Base-by-base conservation (phyloP, 176 grass and related monocot genomes). In the Hyparrhenia diplandra region DNA sequence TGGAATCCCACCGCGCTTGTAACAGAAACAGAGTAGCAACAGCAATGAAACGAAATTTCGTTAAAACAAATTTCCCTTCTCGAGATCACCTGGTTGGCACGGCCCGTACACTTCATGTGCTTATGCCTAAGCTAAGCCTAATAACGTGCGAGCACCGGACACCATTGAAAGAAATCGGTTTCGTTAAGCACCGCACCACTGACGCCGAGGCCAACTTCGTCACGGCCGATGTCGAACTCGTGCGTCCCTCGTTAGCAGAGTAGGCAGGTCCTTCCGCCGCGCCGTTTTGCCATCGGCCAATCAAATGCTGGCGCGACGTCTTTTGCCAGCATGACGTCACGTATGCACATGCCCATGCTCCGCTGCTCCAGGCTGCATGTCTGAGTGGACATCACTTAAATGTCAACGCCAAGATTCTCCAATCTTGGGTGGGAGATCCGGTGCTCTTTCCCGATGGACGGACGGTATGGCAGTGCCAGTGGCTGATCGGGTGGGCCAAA, bases 281-380 rank as follows among this genome's bases (percentile, higher is more conserved):
- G 20, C 25, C 9, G n/a, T 49, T 35, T 25, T 5, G 1, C 10
- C 67, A 29, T 54, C 21, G 4, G 36, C 69, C 76, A 57, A 77
- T 78, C 46, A 58, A 14, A 51, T 34, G 25, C 14, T 16, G 45
- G 46, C 29, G 52, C 59, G 8, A 25, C 24, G 25, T 4, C 23
- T n/a, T n/a, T n/a, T n/a, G 30, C 55, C 61, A 30, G 25, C 25
- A 8, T 73, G 82, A 34, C 75, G 75, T 74, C 75, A 79, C 25
- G 31, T 39, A 1, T 4, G 61, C 32, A 10, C 41, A 24, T 13
- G 40, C 60, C 2, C 8, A 4, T 14, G 69, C 41, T 28, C 77
- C 42, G 6, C 21, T 58, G 42, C 0, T 29, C 20, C 51, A 8
- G 20, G 64, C 58, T 23, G 31, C n/a, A 24, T 20, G 12, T 80